Evolutionary conservation across 2,329 filamentous ascomycete genomes (phyloP), one percentile per base, ranked within the genome.

Genomic region (Talaromyces verruculosus): DNA sequence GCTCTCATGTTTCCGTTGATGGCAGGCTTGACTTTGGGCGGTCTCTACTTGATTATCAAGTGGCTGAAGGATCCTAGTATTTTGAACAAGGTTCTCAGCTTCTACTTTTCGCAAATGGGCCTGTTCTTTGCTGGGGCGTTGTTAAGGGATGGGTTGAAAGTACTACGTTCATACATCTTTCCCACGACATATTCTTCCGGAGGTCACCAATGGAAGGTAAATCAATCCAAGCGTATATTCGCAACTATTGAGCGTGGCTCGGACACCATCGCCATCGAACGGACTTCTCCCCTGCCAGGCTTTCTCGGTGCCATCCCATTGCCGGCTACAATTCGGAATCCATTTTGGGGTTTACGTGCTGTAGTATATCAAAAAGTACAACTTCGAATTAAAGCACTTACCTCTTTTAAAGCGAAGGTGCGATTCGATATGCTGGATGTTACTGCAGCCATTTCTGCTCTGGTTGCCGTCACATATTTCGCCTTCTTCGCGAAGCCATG

Each of bases 21-120:
- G 64, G 93, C 93, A 5, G 92, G 88, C 1, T 73, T 83, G 10
- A 87, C 89, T 1, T 85, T 98, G 8, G 84, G 88, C 49, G 88
- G 88, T 5, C 83, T 98, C 13, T 98, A 98, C 81, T 89, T 93
- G 72, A 83, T 97, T 67, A 92, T 98, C 74, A 92, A 96, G 76
- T 95, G 90, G 85, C 86, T 97, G 64, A 84, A 94, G 69, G 91
- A 97, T 72, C 89, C 93, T 0, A 84, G 88, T 11, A 81, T 96
- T 25, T 80, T 98, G 72, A 97, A 94, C 81, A 91, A 89, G 77
- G 85, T 96, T 45, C 81, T 98, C 25, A 89, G 91, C 45, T 88
- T 85, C 73, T 97, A 98, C 81, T 93, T 97, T 79, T 91, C 91
- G 2, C 77, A 87, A 66, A 88, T 94, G 74, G 92, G 91, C 0